These are phyloP conservation scores for Exophiala bonariae DNA, from an alignment of 2,329 filamentous ascomycete genomes.

Conservation along the genomic window DNA sequence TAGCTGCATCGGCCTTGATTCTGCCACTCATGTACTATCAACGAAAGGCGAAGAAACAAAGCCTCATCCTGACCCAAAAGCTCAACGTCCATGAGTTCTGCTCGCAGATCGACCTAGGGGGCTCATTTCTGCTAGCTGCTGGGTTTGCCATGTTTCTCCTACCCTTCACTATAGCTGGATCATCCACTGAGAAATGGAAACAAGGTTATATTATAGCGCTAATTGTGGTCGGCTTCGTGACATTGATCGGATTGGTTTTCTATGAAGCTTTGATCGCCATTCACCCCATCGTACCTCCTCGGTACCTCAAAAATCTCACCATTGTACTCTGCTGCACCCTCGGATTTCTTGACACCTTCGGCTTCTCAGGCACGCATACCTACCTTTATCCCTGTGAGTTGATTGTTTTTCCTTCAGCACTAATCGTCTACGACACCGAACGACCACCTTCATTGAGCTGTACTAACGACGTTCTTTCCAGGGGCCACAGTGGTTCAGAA, in stretches of 20 bases:
- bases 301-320: slow-evolving; percentile 46
- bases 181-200: slow-evolving; percentile 42
- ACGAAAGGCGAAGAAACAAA: slow-evolving; percentile 33
- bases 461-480: too few relatives aligned
- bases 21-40: slow-evolving; percentile 39
- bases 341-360: slow-evolving; percentile 44
- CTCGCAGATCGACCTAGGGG: slow-evolving; percentile 39
- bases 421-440: too few relatives aligned
- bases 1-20: slow-evolving; percentile 38
- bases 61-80: slow-evolving; percentile 30
- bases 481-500: slow-evolving; percentile 41
- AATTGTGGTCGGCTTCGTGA: slow-evolving; percentile 43
- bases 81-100: slow-evolving; percentile 33
- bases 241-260: slow-evolving; percentile 44
- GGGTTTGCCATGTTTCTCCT: slow-evolving; percentile 51
- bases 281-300: slow-evolving; percentile 48
- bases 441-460: too few relatives aligned
- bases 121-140: slow-evolving; percentile 48
- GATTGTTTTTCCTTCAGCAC: too few relatives aligned
- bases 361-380: slow-evolving; percentile 47
- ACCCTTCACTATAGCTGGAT: slow-evolving; percentile 48
- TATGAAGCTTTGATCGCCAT: slow-evolving; percentile 50
- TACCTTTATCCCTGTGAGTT: slow-evolving; percentile 46
- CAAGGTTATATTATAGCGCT: slow-evolving; percentile 48
- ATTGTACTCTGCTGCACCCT: slow-evolving; percentile 45